Conservation (phyloP, 345 rosid species). For the Populus davidiana region DNA sequence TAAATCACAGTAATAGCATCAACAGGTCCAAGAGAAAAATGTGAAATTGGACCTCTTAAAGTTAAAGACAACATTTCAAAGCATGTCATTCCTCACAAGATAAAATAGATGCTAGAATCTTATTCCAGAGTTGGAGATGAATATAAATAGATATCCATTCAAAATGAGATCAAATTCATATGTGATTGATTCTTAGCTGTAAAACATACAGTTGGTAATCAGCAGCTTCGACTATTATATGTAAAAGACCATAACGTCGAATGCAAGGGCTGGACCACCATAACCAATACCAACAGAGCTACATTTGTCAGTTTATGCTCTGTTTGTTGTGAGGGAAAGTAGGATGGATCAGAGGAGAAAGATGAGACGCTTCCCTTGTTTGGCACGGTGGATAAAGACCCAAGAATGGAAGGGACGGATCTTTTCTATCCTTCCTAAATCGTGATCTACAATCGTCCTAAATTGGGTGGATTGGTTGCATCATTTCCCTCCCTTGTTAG, state of each 20-base stretch:
- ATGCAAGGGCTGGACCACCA: neutral
- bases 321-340: no score
- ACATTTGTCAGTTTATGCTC: neutral
- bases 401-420: no score
- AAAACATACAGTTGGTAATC: neutral
- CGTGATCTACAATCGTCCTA: no score
- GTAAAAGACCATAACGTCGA: neutral
- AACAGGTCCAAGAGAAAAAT: neutral
- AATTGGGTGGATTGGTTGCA: no score
- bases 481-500: no score
- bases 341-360: no score
- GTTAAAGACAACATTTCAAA: neutral
- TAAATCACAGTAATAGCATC: neutral
- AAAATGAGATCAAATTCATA: constrained; percentile 1
- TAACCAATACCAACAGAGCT: neutral
- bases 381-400: no score
- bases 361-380: no score
- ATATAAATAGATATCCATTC: neutral
- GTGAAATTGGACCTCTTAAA: neutral
- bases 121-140: neutral
- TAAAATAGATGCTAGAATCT: neutral
- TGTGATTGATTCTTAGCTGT: neutral
- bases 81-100: neutral
- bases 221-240: neutral
- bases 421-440: no score